Base-by-base conservation (phyloP, 2,329 filamentous ascomycete species). In the Phaeophleospora eucalypticola region DNA sequence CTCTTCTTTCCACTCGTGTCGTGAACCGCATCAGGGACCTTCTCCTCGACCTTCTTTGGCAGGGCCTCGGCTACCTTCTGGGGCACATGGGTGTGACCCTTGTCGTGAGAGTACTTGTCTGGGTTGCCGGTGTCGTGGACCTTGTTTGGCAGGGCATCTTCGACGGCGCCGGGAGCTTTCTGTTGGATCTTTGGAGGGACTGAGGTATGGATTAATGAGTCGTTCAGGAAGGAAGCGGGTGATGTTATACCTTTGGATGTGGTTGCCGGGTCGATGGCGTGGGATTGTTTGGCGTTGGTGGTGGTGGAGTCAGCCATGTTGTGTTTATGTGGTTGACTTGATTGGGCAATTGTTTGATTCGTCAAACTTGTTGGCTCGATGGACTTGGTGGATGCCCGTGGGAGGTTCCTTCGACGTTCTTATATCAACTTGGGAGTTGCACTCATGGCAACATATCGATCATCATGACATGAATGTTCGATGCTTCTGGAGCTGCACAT, bases 1-100 rank as follows among this genome's bases (percentile, higher is more conserved):
- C 33, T 36, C 47, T 49, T 46, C 38, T 46, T 46, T 9, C 47
- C 47, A 36, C 38, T 49, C 17, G 48, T 51, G 36, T 51, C 37
- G 37, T 51, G 48, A n/a, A 43, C 27, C 2, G 41, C 44, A 39
- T 51, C 48, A 3, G 48, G 48, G 14, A 51, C 37, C 29, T 48
- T 48, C 35, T 51, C 45, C 27, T 51, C 48, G 18, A 51, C 48
- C 3, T 33, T 40, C 2, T 35, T 51, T 4, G 43, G 48, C 29
- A 51, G 21, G 18, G 37, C 27, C 44, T 51, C 32, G 2, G 48
- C 48, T 12, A 46, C 48, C 7, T 39, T 20, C 35, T 51, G 38
- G 16, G 48, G 48, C 4, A 51, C 43, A 32, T 43, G 32, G n/a
- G 38, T 46, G 20, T 51, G 48, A 3, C 48, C 48, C 35, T 43